A percentile compares a stretch with the other conserved stretches of the same genome.
phyloP scores from a whole-genome alignment of 2,329 filamentous ascomycete species.

The Cadophora sp. region DNA sequence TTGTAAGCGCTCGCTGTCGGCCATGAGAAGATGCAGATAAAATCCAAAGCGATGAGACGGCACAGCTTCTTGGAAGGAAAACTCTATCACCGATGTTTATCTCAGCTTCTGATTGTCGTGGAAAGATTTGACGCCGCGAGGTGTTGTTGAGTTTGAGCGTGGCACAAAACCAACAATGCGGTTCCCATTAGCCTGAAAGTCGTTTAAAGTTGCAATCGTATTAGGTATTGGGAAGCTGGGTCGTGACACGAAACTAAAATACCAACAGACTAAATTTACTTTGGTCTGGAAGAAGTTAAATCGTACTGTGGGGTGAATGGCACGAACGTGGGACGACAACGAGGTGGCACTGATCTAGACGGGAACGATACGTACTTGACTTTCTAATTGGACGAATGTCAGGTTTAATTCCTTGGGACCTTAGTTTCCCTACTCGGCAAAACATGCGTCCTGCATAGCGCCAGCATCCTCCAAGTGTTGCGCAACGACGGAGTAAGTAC shows the following conservation, averaged over 20 bases:
- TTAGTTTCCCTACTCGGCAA: too few species aligned
- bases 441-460: background rate
- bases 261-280: background rate
- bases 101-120: background rate
- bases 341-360: slow-evolving; percentile 7
- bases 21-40: background rate
- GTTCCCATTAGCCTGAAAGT: background rate
- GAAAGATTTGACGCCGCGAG: background rate
- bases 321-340: slow-evolving; percentile 9
- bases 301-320: background rate
- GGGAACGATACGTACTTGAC: too few species aligned
- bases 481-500: background rate
- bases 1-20: background rate
- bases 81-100: background rate
- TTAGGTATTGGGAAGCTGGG: background rate
- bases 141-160: background rate
- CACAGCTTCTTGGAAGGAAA: background rate
- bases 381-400: background rate
- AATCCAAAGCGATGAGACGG: background rate
- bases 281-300: background rate
- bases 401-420: background rate
- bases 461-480: background rate
- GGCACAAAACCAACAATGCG: background rate
- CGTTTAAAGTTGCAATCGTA: background rate
- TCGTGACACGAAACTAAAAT: background rate